Conservation (phyloP, 1,284 basidiomycete genomes). For the Fomitiporia mediterranea region DNA sequence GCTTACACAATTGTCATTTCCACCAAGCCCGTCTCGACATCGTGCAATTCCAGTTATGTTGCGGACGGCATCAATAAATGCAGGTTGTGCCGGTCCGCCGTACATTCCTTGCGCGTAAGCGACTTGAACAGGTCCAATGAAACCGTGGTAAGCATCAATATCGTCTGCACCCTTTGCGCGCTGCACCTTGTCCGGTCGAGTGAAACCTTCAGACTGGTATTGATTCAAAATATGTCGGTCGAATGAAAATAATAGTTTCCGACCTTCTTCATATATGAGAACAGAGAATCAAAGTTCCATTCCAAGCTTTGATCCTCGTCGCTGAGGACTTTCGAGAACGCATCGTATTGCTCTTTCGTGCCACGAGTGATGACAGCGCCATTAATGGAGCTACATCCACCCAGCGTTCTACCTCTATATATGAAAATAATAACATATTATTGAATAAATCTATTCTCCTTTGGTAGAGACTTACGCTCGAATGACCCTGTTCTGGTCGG, state of each 20-base stretch:
- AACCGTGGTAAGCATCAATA: slow-evolving; percentile 31
- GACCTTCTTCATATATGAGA: slow-evolving; percentile 44
- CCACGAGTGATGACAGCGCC: slow-evolving; percentile 56
- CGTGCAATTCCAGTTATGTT: slow-evolving; percentile 26
- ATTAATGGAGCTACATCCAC: slow-evolving; percentile 58
- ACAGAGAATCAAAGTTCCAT: slow-evolving; percentile 56
- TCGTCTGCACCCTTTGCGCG: slow-evolving; percentile 30
- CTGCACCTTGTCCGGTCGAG: slow-evolving; percentile 31
- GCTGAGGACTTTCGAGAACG: slow-evolving; percentile 47
- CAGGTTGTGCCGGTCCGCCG: slow-evolving; percentile 32
- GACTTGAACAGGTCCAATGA: slow-evolving; percentile 34
- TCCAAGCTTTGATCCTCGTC: slow-evolving; percentile 41
- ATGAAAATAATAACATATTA: too few relatives aligned
- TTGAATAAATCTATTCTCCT: too few relatives aligned
- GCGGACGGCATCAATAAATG: slow-evolving; percentile 30
- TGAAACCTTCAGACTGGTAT: slow-evolving; percentile 32
- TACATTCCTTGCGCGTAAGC: slow-evolving; percentile 29
- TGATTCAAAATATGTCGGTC: background rate
- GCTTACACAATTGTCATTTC: slow-evolving; percentile 33
- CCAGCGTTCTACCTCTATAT: slow-evolving; percentile 50
- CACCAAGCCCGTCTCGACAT: slow-evolving; percentile 33
- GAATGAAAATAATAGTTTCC: background rate
- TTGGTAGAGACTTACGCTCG: slow-evolving; percentile 42
- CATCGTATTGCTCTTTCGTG: slow-evolving; percentile 53
- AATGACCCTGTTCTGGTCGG: slow-evolving; percentile 44